These are phyloP conservation scores for Aspergillus brasiliensis DNA, from an alignment of 2,329 filamentous ascomycete species.

Conservation along the genomic window DNA sequence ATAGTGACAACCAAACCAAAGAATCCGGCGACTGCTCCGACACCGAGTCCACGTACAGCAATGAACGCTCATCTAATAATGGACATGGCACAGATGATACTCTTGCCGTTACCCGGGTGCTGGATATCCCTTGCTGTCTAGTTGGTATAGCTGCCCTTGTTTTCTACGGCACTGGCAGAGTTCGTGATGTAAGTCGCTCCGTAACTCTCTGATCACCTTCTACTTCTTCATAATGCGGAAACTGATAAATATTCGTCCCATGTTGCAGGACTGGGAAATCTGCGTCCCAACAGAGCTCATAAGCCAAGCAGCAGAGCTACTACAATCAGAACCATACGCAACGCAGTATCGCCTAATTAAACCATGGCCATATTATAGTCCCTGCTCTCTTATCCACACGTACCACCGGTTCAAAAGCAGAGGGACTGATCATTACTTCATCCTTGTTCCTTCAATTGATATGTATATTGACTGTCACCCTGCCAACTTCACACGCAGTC, in stretches of 20 bases:
- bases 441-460: conserved; percentile 30
- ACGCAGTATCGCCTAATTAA: conserved; percentile 23
- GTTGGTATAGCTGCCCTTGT: conserved; percentile 32
- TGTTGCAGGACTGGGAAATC: conserved; percentile 30
- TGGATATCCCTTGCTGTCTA: conserved; percentile 33
- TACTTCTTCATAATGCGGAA: conserved; percentile 3
- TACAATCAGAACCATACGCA: conserved; percentile 25
- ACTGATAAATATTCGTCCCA: conserved; percentile 14
- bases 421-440: conserved; percentile 30
- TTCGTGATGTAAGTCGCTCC: conserved; percentile 27
- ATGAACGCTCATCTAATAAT: conserved; percentile 16
- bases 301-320: conserved; percentile 24
- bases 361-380: conserved; percentile 24
- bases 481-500: conserved; percentile 29
- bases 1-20: conserved; percentile 13
- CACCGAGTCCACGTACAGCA: conserved; percentile 18
- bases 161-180: conserved; percentile 30
- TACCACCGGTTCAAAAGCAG: conserved; percentile 33
- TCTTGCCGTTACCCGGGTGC: conserved; percentile 28
- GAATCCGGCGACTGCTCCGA: conserved; percentile 14
- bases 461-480: conserved; percentile 27
- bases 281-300: conserved; percentile 29
- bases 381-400: conserved; percentile 29
- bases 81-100: conserved; percentile 29
- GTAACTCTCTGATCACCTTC: conserved; percentile 7